phyloP scores from a whole-genome alignment of 352 stramenopile genomes.

The Globisporangium emineosum region DNA sequence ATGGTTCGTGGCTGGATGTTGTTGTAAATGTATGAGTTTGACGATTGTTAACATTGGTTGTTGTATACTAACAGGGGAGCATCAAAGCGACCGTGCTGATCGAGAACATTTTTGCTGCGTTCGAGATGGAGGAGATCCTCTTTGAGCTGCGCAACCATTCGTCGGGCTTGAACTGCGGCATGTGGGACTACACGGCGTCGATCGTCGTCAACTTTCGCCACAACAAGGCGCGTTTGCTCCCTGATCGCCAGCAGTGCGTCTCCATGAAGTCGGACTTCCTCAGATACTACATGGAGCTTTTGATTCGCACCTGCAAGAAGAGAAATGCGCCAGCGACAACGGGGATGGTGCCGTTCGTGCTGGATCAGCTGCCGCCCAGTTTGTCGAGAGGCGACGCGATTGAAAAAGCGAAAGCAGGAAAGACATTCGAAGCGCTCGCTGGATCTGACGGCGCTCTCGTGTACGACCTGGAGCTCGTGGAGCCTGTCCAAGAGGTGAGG shows the following conservation, averaged over 20 bases:
- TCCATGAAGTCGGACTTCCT: conserved; percentile 70
- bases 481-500: conserved; percentile 38
- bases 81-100: conserved; percentile 94
- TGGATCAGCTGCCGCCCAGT: conserved; percentile 80
- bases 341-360: conserved; percentile 95
- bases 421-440: conserved; percentile 79
- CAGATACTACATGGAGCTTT: conserved; percentile 89
- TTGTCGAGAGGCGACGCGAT: conserved; percentile 68
- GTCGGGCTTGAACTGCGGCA: conserved; percentile 94
- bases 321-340: conserved; percentile 92
- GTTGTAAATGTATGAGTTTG: neutral
- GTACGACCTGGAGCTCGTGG: conserved; percentile 89
- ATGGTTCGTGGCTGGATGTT: conserved; percentile 29
- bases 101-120: conserved; percentile 95
- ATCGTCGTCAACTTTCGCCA: conserved; percentile 94
- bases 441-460: conserved; percentile 95
- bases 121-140: conserved; percentile 97
- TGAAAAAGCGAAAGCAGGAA: conserved; percentile 77
- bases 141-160: conserved; percentile 95
- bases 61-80: conserved; percentile 26
- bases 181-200: conserved; percentile 97
- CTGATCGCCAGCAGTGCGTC: conserved; percentile 85
- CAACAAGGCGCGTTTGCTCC: conserved; percentile 80
- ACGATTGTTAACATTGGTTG: neutral
- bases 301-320: conserved; percentile 93